Evolutionary conservation across 805 yeast genomes (phyloP).

Genomic region (Kazachstania psychrophila): DNA sequence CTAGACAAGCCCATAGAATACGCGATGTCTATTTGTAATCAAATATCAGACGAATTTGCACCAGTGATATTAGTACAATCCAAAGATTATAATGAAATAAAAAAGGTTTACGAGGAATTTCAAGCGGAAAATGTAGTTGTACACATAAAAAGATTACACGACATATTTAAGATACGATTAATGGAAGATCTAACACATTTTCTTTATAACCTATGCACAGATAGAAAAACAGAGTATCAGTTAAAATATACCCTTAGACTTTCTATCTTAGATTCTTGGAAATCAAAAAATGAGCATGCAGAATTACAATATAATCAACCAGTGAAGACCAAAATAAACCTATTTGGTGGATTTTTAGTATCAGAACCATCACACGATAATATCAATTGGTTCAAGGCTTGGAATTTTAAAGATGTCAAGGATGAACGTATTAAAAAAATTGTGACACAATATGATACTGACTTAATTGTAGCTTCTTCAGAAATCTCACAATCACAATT

Average conservation of each 20-base stretch:
- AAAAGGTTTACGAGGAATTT: conserved; percentile 13
- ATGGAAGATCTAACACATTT: conserved; percentile 20
- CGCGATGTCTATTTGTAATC: conserved; percentile 15
- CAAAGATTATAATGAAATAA: conserved; percentile 12
- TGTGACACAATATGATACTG: conserved; percentile 18
- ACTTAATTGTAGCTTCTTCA: conserved; percentile 12
- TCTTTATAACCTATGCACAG: conserved; percentile 12
- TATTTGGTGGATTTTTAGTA: conserved; percentile 25
- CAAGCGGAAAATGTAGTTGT: conserved; percentile 15
- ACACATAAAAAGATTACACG: conserved; percentile 15
- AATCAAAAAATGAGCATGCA: conserved; percentile 8
- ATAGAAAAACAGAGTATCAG: conserved; percentile 6
- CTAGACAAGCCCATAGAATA: conserved; percentile 22
- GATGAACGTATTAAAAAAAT: conserved; percentile 11
- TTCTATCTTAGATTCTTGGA: conserved; percentile 20
- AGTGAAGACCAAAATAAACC: conserved; percentile 12
- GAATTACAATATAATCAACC: conserved; percentile 1
- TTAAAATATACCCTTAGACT: conserved; percentile 14
- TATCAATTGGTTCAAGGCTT: conserved; percentile 20
- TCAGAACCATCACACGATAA: conserved; percentile 12
- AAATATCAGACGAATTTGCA: conserved; percentile 12
- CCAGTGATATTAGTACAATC: conserved; percentile 19
- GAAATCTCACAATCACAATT: conserved; percentile 10
- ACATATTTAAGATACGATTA: conserved; percentile 19
- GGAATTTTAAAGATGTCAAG: conserved; percentile 15